Evolutionary conservation across 495 filamentous ascomycete genomes (phyloP).

Genomic region (Chaetomium fimeti): DNA sequence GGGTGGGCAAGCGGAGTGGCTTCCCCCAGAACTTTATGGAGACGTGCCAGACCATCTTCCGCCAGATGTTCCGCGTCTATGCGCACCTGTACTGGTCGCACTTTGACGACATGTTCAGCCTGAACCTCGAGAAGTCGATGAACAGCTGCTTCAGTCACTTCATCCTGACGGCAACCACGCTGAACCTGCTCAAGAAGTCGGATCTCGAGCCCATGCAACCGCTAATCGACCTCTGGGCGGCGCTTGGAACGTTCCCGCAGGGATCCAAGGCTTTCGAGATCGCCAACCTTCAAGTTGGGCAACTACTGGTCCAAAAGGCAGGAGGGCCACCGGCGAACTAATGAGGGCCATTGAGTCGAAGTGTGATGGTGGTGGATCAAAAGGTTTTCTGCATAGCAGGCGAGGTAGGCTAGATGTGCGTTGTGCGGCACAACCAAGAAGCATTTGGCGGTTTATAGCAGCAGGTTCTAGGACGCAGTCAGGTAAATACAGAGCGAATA

Average conservation of each 20-base stretch:
- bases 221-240: conserved; percentile 84
- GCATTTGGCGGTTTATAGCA: neutral
- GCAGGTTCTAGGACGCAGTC: neutral
- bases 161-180: conserved; percentile 80
- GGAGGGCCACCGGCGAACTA: conserved; percentile 32
- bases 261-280: conserved; percentile 60
- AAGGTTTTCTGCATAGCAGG: conserved; percentile 3
- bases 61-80: conserved; percentile 96
- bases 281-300: conserved; percentile 50
- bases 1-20: conserved; percentile 83
- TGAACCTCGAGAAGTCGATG: conserved; percentile 77
- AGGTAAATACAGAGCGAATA: conserved; percentile 5
- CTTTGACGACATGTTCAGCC: conserved; percentile 78
- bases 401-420: neutral
- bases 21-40: conserved; percentile 85
- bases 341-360: neutral
- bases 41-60: conserved; percentile 87
- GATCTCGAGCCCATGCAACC: conserved; percentile 94
- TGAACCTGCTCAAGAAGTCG: conserved; percentile 76
- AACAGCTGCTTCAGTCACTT: conserved; percentile 97
- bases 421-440: neutral
- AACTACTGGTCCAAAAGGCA: conserved; percentile 47
- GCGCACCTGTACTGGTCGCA: conserved; percentile 86
- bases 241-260: conserved; percentile 74
- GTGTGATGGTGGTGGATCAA: neutral